A percentile compares a stretch with the other conserved stretches of the same genome.
These are phyloP conservation scores for Primulina huaijiensis DNA, from an alignment of 257 asterid species.

Conservation along the genomic window DNA sequence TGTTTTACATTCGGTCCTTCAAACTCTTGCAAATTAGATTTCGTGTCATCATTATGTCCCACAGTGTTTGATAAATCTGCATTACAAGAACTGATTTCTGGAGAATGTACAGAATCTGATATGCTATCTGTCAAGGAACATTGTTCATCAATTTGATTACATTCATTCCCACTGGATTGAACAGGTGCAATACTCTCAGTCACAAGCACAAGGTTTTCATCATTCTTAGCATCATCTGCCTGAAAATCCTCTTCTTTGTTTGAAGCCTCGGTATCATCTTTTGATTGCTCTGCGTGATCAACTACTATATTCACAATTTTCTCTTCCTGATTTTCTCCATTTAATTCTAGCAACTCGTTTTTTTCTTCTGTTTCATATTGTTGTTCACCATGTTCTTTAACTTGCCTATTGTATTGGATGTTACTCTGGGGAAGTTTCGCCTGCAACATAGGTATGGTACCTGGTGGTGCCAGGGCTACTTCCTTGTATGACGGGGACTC, in stretches of 20 bases:
- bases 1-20: constrained; percentile 44
- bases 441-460: constrained; percentile 76
- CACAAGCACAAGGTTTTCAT: constrained; percentile 31
- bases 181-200: constrained; percentile 32
- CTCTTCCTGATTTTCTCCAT: constrained; percentile 41
- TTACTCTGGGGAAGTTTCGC: constrained; percentile 48
- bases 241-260: constrained; percentile 39
- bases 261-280: constrained; percentile 39
- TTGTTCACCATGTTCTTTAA: constrained; percentile 44
- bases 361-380: constrained; percentile 30
- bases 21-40: constrained; percentile 37
- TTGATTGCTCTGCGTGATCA: constrained; percentile 33
- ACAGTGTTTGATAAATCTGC: constrained; percentile 34
- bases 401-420: constrained; percentile 28
- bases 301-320: constrained; percentile 30
- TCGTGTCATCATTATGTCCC: constrained; percentile 31
- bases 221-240: constrained; percentile 27
- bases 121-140: constrained; percentile 25
- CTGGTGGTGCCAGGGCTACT: constrained; percentile 97
- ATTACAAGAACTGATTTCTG: constrained; percentile 29
- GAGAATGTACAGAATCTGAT: constrained; percentile 37
- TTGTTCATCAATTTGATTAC: constrained; percentile 37
- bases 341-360: constrained; percentile 25
- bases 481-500: constrained; percentile 96
- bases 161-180: constrained; percentile 32